Conservation (phyloP, 805 yeast species). For the Candida boleticola region DNA sequence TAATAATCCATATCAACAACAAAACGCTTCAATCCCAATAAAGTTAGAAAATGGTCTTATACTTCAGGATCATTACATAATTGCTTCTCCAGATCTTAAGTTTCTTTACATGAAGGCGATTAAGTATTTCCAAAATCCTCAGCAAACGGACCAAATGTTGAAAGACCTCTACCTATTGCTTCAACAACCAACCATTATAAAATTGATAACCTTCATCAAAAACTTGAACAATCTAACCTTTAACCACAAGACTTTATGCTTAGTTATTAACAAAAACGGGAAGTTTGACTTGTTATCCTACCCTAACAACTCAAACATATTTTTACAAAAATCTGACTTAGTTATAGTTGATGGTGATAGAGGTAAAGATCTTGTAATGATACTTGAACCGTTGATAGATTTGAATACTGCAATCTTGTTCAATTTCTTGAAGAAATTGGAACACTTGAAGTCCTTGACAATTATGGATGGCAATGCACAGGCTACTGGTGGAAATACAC, state of each 20-base stretch:
- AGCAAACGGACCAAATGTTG: conserved; percentile 25
- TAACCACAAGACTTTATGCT: conserved; percentile 39
- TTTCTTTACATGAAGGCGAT: conserved; percentile 46
- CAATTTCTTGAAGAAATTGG: conserved; percentile 71
- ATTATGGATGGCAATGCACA: conserved; percentile 22
- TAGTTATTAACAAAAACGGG: conserved; percentile 61
- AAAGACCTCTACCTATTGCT: conserved; percentile 25
- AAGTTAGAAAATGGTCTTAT: conserved; percentile 63
- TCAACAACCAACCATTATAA: conserved; percentile 23
- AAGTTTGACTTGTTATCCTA: conserved; percentile 68
- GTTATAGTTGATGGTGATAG: conserved; percentile 82
- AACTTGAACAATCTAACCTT: conserved; percentile 41
- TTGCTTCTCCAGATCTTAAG: conserved; percentile 59
- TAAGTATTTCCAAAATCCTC: conserved; percentile 49
- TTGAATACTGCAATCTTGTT: conserved; percentile 67
- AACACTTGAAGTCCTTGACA: conserved; percentile 56
- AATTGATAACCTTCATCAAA: conserved; percentile 36
- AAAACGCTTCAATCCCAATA: conserved; percentile 13
- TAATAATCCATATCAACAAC: neutral
- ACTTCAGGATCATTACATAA: conserved; percentile 52
- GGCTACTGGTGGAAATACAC: conserved; percentile 8
- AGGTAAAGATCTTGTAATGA: conserved; percentile 76
- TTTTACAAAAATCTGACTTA: conserved; percentile 58
- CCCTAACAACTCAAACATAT: conserved; percentile 62
- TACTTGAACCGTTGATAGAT: conserved; percentile 61